Evolutionary conservation across 805 yeast species (phyloP), one percentile per base, ranked within the genome.

Genomic region (Barnettozyma pratensis): DNA sequence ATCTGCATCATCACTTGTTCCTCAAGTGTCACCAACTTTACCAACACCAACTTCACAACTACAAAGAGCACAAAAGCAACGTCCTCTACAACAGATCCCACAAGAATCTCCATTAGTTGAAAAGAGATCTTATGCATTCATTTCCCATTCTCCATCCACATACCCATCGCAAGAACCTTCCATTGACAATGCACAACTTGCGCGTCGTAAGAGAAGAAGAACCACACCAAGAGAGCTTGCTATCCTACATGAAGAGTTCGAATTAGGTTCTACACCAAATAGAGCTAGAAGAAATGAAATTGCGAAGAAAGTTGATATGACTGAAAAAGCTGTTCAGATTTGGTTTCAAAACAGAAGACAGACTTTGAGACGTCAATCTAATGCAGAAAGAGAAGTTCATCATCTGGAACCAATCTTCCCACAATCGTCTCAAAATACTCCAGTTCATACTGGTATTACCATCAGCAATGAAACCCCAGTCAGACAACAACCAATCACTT

Each of bases 281-380:
- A 85, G 83, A 64, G 69, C 75, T 41, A 76, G 85, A 61, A 80
- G 98, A 57, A 73, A 79, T 40, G 86, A 83, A 54, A 87, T 94
- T 55, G 96, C 98, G 5, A 66, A 71, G 31, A 79, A 74, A 54
- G 95, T 94, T 38, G 83, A 82, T 56, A 94, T 94, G 98, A 81
- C 92, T n/a, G 97, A 91, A 66, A 89, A 91, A 66, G 96, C 97
- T 2, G 96, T 94, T 35, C 99, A 94, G 70, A 89, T 92, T 54
- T 94, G 99, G 99, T 94, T 94, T 70, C 99, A 94, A 70, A 94
- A 94, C 68, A 87, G 83, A 66, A 80, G 99, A 66, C 97, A 92
- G 68, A 77, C 91, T 36, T 68, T 85, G 54, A 77, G 90, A 60
- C 80, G 83, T 57, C 74, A 69, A 50, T 71, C 65, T 40, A 61